Base-by-base conservation (phyloP, 2,329 filamentous ascomycete genomes). In the Blastomyces percursus region DNA sequence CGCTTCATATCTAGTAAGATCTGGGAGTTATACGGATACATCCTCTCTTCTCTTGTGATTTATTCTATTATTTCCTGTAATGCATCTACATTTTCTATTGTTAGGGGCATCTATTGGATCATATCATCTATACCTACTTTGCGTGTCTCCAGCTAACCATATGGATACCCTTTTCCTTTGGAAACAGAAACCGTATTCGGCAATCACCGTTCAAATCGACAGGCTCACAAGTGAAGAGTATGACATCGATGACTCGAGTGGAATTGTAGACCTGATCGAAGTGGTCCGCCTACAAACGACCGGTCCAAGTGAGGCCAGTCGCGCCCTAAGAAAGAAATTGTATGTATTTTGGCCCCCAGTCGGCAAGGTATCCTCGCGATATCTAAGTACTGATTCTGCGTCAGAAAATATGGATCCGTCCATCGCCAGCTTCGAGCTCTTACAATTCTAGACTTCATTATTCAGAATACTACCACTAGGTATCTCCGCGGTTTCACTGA, bases 271-370 rank as follows among this genome's bases (percentile, higher is more conserved):
- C 70, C 85, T 99, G 30, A 90, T 97, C 66, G 94, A 99, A 75
- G 91, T 94, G 62, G 90, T 99, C 73, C 88, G 89, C 67, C 85
- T 99, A 64, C 94, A 99, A 76, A 82, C 84, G 32, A 89, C 89
- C 7, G 94, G 94, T 0, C 91, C 94, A 1, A 84, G 85, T 14
- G 94, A 99, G 79, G 92, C 92, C 64, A 91, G 93, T 61, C 86
- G 94, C 71, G 92, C 94, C 57, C 84, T 99, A 69, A 86, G 94
- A 64, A 99, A 99, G 84, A 97, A 97, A 80, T 84, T 99, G 82
- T 87, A 74, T 71, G 82, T 87, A 74, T 71, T 84, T 73, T 9
- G 3, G 16, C 46, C 24, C n/a, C 35, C 19, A 38, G 38, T 65
- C 14, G 55, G 42, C 21, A 3, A 61, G 55, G 50, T 40, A 30